A percentile compares a stretch with the other conserved stretches of the same genome.
These are phyloP conservation scores for Yarrowia sp. DNA, from an alignment of 805 yeast genomes.

Conservation along the genomic window DNA sequence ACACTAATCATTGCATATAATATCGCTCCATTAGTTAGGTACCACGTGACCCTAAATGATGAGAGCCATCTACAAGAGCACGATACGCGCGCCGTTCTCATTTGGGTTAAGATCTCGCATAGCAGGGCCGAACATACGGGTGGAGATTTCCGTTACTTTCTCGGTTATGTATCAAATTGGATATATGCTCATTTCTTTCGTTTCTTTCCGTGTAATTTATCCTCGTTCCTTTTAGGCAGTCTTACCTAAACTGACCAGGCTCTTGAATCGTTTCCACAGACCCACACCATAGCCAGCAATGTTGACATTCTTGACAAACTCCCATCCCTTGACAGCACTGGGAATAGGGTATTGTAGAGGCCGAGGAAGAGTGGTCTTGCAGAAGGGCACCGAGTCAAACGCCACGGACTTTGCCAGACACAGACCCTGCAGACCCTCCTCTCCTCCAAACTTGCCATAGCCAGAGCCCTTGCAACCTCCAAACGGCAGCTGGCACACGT, in stretches of 20 bases:
- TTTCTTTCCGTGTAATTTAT: not conserved
- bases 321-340: constrained; percentile 81
- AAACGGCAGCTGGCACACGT: constrained; percentile 93
- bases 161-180: not conserved
- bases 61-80: too few species aligned
- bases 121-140: too few species aligned
- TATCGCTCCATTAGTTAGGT: not conserved
- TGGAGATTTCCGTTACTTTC: too few species aligned
- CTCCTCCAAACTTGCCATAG: constrained; percentile 97
- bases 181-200: not conserved
- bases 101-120: too few species aligned
- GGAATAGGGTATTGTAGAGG: constrained; percentile 89
- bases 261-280: constrained; percentile 50
- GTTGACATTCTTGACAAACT: constrained; percentile 75
- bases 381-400: constrained; percentile 72
- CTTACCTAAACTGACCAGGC: constrained; percentile 8
- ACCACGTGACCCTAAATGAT: not conserved
- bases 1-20: too few species aligned
- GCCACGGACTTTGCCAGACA: constrained; percentile 86
- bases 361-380: constrained; percentile 76
- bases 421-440: constrained; percentile 88
- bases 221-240: not conserved
- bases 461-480: constrained; percentile 95
- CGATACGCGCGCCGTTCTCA: too few species aligned
- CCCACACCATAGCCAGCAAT: constrained; percentile 71